Conservation (phyloP, 139 green algal genomes). For the Tetradesmus obliquus region DNA sequence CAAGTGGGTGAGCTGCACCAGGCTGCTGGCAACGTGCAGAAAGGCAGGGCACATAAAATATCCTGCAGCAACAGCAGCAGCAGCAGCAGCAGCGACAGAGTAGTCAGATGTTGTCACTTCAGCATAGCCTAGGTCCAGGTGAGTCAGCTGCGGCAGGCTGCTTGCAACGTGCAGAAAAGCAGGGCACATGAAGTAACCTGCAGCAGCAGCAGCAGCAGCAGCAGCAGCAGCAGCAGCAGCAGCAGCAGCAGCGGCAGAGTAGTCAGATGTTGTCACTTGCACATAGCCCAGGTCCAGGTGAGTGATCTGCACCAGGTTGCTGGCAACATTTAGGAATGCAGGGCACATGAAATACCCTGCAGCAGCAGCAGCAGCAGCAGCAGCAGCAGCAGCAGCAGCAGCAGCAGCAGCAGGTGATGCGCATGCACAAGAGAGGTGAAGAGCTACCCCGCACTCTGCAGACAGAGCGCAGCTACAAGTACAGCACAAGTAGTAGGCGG, state of each 20-base stretch:
- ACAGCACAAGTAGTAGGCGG: too few relatives aligned
- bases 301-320: neutral
- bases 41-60: too few relatives aligned
- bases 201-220: neutral
- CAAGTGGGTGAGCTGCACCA: neutral
- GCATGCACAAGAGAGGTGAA: neutral
- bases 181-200: too few relatives aligned
- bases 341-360: conserved; percentile 16
- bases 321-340: neutral
- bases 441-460: too few relatives aligned
- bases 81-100: too few relatives aligned
- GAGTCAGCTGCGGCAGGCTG: too few relatives aligned
- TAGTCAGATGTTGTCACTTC: too few relatives aligned
- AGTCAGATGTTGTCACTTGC: too few relatives aligned
- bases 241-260: neutral
- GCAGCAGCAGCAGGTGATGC: neutral
- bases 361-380: neutral
- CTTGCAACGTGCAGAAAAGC: too few relatives aligned
- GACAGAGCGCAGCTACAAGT: too few relatives aligned
- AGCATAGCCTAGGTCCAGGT: too few relatives aligned
- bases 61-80: too few relatives aligned
- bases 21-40: neutral
- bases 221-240: neutral
- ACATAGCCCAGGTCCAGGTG: neutral
- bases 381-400: neutral